Evolutionary conservation across 2,329 filamentous ascomycete genomes (phyloP), one percentile per base, ranked within the genome.

Genomic region (Atkinsonella hypoxylon): DNA sequence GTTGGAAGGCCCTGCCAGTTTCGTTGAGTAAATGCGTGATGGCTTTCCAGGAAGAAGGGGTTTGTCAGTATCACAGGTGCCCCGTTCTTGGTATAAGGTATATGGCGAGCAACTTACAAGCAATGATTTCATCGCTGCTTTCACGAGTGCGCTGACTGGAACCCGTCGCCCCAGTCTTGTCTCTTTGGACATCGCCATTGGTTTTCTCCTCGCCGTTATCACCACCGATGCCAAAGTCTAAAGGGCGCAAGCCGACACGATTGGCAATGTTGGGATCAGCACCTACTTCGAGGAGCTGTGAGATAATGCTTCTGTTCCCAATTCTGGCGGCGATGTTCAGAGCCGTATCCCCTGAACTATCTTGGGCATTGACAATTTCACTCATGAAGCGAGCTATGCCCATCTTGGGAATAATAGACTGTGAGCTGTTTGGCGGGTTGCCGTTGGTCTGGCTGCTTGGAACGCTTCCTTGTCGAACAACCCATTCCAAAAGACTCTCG

Each of bases 351-450:
- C 93, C 93, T 34, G 87, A 86, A 60, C 90, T 89, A 66, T 98
- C 93, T 60, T 91, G 87, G 0, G 90, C 85, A 60, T 98, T 97
- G 53, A 98, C 91, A 65, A 98, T 94, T 63, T 97, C 90, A 46
- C 86, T 88, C 79, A 98, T 94, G 69, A 98, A 98, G 38, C 89
- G 83, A 31, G 88, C 90, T 49, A 98, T 77, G 22, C 86, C 88
- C 68, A 97, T 94, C 55, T 78, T 87, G 50, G 79, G 85, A 41
- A 68, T 70, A 12, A 50, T 48, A 5, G 60, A 60, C 39, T 71
- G 70, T 11, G 72, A 72, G 55, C 67, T 71, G 56, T 58, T 70
- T n/a, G 63, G 58, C 11, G 49, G 54, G 45, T 59, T 61, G 22
- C 63, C 64, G 38, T 68, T 68, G 49, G 61, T 63, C 57, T 78